Evolutionary conservation across 352 stramenopile genomes (phyloP), one percentile per base, ranked within the genome.

Genomic region (Pythium apleroticum): DNA sequence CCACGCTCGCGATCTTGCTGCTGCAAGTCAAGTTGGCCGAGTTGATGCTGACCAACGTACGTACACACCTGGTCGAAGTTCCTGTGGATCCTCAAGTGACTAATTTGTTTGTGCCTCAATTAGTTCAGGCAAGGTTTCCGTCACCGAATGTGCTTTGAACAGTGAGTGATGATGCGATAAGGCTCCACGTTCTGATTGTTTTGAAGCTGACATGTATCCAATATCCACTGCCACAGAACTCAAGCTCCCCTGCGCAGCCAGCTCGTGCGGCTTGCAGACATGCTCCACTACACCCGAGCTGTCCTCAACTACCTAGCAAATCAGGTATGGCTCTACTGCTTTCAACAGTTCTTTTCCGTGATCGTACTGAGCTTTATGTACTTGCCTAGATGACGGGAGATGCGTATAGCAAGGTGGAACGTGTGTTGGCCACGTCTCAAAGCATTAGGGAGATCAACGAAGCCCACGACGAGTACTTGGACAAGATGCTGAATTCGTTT

Each of bases 201-300:
- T 35, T 33, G 30, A 33, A 54, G n/a, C 57, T 17, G 27, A 46
- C 28, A 28, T 8, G 48, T 43, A 10, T 7, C 58, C 24, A 24
- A 48, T 61, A 1, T 50, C 20, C 48, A 55, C 45, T 41, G 43
- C 22, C 14, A 19, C 53, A 88, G 84, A 4, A 81, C 84, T 10
- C 69, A 89, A 58, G 49, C 56, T 6, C 70, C 81, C 0, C 53
- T 90, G 24, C 76, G 77, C 12, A 52, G 66, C 15, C 57, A 80
- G 15, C 65, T 91, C 0, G 59, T 92, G n/a, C 72, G 76, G 45
- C 50, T 89, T 10, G 74, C 78, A 30, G 74, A 85, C 50, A 94
- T 94, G 85, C 75, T 92, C 12, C 83, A 94, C 57, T 94, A 87
- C 63, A 88, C 83, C 0, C 83, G 87, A 54, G 78, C 74, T 30